phyloP scores from a whole-genome alignment of 2,329 filamentous ascomycete species.

The Herpotrichia juniperi region DNA sequence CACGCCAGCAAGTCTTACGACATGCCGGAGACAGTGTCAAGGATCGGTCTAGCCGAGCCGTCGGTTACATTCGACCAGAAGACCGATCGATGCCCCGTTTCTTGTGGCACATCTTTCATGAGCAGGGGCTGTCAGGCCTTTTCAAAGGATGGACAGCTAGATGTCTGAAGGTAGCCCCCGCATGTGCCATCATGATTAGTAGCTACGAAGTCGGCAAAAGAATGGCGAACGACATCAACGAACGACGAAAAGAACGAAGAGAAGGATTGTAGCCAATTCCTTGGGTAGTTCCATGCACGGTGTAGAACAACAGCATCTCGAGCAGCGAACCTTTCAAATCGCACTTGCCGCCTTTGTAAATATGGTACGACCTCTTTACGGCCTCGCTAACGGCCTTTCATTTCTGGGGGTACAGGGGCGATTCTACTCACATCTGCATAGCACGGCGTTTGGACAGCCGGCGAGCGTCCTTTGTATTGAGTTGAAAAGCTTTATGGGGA shows the following conservation, averaged over 20 bases:
- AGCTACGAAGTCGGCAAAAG: conserved; percentile 97
- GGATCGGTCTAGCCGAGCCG: conserved; percentile 47
- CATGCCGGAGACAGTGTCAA: conserved; percentile 56
- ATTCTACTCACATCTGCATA: conserved; percentile 3
- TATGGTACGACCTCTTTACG: background rate
- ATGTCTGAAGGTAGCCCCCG: conserved; percentile 91
- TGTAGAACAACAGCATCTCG: background rate
- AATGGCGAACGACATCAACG: conserved; percentile 78
- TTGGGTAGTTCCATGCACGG: background rate
- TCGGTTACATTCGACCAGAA: conserved; percentile 64
- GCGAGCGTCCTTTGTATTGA: background rate
- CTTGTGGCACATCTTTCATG: conserved; percentile 87
- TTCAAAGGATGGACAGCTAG: conserved; percentile 93
- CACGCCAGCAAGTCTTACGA: conserved; percentile 82
- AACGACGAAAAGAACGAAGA: conserved; percentile 48
- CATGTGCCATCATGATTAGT: conserved; percentile 99
- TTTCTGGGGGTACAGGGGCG: conserved; percentile 1
- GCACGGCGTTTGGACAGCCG: background rate
- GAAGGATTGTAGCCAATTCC: conserved; percentile 10
- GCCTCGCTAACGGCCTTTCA: no score
- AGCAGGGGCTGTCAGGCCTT: conserved; percentile 79
- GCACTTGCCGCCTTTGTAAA: background rate
- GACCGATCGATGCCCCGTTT: conserved; percentile 79
- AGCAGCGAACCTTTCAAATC: background rate
- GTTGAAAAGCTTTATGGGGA: background rate